These are phyloP conservation scores for Lactarius evosmus DNA, from an alignment of 768 basidiomycete genomes.

Conservation along the genomic window DNA sequence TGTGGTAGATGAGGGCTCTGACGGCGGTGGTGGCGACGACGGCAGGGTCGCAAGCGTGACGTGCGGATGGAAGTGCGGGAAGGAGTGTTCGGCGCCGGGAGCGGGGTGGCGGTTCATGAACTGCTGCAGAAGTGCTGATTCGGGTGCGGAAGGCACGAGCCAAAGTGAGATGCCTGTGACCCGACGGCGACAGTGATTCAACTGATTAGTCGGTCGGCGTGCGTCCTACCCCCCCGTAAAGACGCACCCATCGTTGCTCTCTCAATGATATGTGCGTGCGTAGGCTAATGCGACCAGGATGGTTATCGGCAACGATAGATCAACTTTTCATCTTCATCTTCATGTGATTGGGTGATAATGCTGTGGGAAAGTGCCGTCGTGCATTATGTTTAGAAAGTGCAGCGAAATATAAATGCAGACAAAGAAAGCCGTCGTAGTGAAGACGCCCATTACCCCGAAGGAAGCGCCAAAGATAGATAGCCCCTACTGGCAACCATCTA, in stretches of 20 bases:
- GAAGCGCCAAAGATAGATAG: too few species aligned
- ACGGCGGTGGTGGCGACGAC: constrained; percentile 26
- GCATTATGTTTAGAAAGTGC: too few species aligned
- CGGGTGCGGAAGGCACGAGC: constrained; percentile 57
- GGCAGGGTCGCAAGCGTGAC: constrained; percentile 59
- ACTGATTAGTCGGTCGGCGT: not conserved
- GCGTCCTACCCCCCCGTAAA: not conserved
- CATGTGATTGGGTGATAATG: too few species aligned
- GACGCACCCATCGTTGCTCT: constrained; percentile 16
- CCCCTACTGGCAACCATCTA: too few species aligned
- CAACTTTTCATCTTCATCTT: not conserved
- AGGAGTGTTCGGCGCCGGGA: constrained; percentile 43
- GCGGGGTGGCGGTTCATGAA: constrained; percentile 43
- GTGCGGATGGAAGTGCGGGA: constrained; percentile 64
- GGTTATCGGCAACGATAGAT: not conserved
- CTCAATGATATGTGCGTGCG: not conserved
- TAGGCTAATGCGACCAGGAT: too few species aligned
- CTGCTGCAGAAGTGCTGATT: constrained; percentile 43
- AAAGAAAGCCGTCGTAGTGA: too few species aligned
- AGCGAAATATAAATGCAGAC: too few species aligned
- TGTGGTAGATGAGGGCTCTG: not conserved
- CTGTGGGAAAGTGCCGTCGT: too few species aligned
- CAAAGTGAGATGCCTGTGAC: constrained; percentile 58
- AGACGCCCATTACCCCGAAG: too few species aligned
- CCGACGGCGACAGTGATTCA: not conserved